phyloP scores from a whole-genome alignment of 139 green algal genomes.

The Spirogloea muscicola region DNA sequence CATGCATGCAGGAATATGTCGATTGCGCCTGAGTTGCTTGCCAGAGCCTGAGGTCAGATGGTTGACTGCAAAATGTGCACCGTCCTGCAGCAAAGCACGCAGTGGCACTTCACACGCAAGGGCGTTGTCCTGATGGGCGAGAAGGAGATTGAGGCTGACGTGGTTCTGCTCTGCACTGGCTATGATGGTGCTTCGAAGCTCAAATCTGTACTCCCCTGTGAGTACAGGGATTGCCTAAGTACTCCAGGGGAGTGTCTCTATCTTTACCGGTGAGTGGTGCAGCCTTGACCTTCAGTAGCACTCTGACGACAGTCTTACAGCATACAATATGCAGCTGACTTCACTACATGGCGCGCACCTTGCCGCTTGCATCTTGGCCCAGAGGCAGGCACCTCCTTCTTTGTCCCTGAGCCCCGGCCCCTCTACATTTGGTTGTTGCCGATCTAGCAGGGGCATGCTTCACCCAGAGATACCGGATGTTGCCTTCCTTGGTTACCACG shows the following conservation, averaged over 20 bases:
- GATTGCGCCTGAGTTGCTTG: no score
- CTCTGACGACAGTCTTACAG: no score
- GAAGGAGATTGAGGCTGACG: neutral
- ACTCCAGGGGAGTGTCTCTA: neutral
- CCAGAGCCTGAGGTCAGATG: neutral
- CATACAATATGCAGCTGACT: no score
- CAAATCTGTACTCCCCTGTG: neutral
- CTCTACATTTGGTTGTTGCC: no score
- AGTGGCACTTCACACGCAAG: conserved; percentile 7
- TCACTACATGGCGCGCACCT: no score
- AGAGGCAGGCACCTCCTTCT: no score
- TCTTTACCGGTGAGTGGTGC: conserved; percentile 12
- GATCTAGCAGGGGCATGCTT: conserved; percentile 6
- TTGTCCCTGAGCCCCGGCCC: no score
- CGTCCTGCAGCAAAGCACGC: neutral
- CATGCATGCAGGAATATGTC: no score
- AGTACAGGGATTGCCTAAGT: neutral
- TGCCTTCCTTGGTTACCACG: conserved; percentile 17
- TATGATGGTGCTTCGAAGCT: conserved; percentile 4
- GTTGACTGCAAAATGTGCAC: neutral
- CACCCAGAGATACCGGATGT: conserved; percentile 4
- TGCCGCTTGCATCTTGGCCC: no score
- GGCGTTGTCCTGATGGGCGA: neutral
- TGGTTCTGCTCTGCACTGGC: conserved; percentile 18
- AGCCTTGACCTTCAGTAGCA: neutral